Evolutionary conservation across 768 basidiomycete species (phyloP).

Genomic region (Inosperma sp.): DNA sequence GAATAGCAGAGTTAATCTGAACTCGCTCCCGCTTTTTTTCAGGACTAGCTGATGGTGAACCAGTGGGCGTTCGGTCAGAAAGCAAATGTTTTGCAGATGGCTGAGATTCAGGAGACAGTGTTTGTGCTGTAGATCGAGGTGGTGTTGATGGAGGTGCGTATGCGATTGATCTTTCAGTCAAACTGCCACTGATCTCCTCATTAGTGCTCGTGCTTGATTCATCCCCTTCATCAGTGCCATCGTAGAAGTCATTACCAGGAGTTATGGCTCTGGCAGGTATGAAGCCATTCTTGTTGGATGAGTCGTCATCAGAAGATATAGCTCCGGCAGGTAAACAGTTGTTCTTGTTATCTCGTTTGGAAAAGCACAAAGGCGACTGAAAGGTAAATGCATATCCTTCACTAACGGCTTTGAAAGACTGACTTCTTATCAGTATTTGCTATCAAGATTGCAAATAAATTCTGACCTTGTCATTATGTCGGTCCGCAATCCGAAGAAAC

Average conservation of each 20-base stretch:
- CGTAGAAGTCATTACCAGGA: too few relatives aligned
- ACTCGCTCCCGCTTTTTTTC: neutral
- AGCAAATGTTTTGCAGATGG: neutral
- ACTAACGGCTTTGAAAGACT: neutral
- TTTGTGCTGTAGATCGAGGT: neutral
- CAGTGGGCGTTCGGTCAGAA: neutral
- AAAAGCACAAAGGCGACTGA: too few relatives aligned
- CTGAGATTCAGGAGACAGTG: neutral
- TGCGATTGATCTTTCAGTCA: neutral
- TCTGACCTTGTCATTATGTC: slow-evolving; percentile 4
- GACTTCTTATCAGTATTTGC: neutral
- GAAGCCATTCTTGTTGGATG: too few relatives aligned
- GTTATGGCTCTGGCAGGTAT: too few relatives aligned
- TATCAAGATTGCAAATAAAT: neutral
- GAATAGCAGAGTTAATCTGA: neutral
- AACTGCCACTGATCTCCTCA: neutral
- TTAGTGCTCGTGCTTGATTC: too few relatives aligned
- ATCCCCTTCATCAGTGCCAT: neutral
- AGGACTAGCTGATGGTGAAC: neutral
- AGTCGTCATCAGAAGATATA: too few relatives aligned
- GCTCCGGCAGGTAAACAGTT: too few relatives aligned
- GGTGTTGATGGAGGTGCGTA: slow-evolving; percentile 6
- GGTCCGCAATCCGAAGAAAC: neutral
- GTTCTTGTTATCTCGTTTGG: too few relatives aligned
- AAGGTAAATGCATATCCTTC: neutral